Evolutionary conservation across 2,329 filamentous ascomycete species (phyloP).

Genomic region (Sporothrix brunneoviolacea): DNA sequence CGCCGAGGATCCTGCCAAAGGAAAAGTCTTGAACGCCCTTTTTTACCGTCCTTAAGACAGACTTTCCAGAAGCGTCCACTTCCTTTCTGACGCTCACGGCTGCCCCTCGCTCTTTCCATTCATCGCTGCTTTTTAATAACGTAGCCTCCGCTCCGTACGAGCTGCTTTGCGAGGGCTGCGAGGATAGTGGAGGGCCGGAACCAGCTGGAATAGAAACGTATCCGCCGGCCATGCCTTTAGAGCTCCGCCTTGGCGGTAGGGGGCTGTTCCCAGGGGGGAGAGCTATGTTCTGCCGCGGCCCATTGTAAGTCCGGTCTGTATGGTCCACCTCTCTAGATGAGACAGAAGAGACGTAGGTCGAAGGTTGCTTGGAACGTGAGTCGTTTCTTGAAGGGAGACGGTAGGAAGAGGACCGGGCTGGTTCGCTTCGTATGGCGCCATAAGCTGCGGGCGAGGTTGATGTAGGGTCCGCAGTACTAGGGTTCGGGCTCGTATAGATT

Average conservation of each 20-base stretch:
- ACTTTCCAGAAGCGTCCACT: slow-evolving; percentile 75
- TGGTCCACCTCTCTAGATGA: slow-evolving; percentile 60
- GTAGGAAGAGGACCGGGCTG: slow-evolving; percentile 50
- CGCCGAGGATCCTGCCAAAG: slow-evolving; percentile 83
- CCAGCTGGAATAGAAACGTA: slow-evolving; percentile 34
- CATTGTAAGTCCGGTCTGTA: slow-evolving; percentile 19
- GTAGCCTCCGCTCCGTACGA: slow-evolving; percentile 34
- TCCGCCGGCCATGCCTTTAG: slow-evolving; percentile 60
- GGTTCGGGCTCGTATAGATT: slow-evolving; percentile 23
- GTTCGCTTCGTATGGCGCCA: slow-evolving; percentile 45
- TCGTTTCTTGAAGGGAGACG: slow-evolving; percentile 49
- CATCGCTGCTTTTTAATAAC: slow-evolving; percentile 62
- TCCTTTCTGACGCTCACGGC: slow-evolving; percentile 77
- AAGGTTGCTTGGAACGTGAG: slow-evolving; percentile 47
- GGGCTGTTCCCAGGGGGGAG: slow-evolving; percentile 49
- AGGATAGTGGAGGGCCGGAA: slow-evolving; percentile 22
- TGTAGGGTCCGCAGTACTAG: slow-evolving; percentile 28
- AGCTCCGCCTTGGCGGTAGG: slow-evolving; percentile 68
- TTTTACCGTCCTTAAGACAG: slow-evolving; percentile 77
- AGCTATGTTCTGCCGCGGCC: slow-evolving; percentile 43
- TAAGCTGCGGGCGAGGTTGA: slow-evolving; percentile 13
- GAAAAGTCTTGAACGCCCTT: slow-evolving; percentile 97
- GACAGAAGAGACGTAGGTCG: slow-evolving; percentile 52
- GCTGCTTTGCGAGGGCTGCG: slow-evolving; percentile 20
- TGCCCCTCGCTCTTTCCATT: slow-evolving; percentile 95